phyloP scores from a whole-genome alignment of 371 early-diverging fungal genomes.

The Mucor velutinosus region DNA sequence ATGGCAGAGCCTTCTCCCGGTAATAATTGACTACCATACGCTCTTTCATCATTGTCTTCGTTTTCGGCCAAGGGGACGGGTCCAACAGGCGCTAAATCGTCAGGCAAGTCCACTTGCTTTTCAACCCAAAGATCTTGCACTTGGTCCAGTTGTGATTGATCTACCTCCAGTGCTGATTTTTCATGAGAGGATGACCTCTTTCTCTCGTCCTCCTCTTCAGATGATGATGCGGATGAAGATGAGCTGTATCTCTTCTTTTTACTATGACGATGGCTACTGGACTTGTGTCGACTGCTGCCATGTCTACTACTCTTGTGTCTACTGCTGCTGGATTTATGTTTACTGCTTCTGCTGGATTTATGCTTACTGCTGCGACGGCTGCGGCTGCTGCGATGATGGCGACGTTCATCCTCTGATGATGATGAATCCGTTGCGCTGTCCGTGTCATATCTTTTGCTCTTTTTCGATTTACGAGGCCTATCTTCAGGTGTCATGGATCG shows the following conservation, averaged over 20 bases:
- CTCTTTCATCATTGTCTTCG: constrained; percentile 56
- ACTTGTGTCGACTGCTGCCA: constrained; percentile 8
- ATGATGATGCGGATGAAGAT: constrained; percentile 1
- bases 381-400: constrained; percentile 24
- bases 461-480: constrained; percentile 12
- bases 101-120: constrained; percentile 63
- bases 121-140: constrained; percentile 65
- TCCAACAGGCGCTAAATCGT: constrained; percentile 64
- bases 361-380: constrained; percentile 15
- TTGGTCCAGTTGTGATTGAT: constrained; percentile 45
- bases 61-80: constrained; percentile 62
- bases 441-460: neutral
- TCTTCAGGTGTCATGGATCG: constrained; percentile 40
- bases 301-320: constrained; percentile 18
- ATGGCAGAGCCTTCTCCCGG: constrained; percentile 60
- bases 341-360: neutral
- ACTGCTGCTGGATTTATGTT: neutral
- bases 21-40: constrained; percentile 76
- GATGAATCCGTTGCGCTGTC: constrained; percentile 17
- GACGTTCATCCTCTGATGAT: constrained; percentile 15
- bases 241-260: constrained; percentile 15
- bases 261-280: constrained; percentile 5
- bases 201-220: constrained; percentile 3
- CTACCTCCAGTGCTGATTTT: constrained; percentile 20
- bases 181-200: neutral